Base-by-base conservation (phyloP, 2,329 filamentous ascomycete genomes). In the Diaporthe amygdali region DNA sequence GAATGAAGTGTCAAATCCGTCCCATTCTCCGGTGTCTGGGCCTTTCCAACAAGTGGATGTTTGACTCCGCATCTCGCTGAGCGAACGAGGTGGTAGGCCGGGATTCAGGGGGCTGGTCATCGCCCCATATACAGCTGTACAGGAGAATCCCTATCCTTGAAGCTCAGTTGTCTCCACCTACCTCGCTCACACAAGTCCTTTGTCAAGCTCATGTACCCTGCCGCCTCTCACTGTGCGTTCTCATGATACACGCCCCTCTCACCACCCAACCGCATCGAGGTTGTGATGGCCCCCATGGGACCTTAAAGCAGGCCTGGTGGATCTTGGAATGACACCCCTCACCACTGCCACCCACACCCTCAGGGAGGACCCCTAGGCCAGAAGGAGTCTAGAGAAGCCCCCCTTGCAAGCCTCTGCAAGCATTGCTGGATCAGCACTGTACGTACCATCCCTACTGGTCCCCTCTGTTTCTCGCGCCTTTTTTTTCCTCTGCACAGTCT, bases 61-160 rank as follows among this genome's bases (percentile, higher is more conserved):
- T 68, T 25, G 71, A 70, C 71, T 72, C 71, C 71, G 71, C 71
- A 71, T 72, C 71, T 72, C 71, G 68, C 71, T 71, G 47, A 71
- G 68, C 71, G 68, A 72, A 70, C 69, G 41, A 63, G 46, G 71
- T 72, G 68, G 63, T 44, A 66, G 51, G 54, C 70, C 46, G 39
- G 70, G 68, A 70, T 72, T 44, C 32, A 70, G 68, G 63, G 63
- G 68, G 70, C 64, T 72, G 55, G 68, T 54, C 71, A 71, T 72
- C 71, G 70, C 70, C 70, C 70, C 70, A 71, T 69, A 49, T 49
- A 71, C 68, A 70, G 59, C 39, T 69, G 61, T 55, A 71, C 68
- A 70, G 59, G 51, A 66, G 54, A 49, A 59, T 68, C 66, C 68
- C 59, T 61, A 72, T 68, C 71, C 71, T 71, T 71, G 71, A 47